These are phyloP conservation scores for Pseudocercospora musae DNA, from an alignment of 2,329 filamentous ascomycete genomes.

Conservation along the genomic window DNA sequence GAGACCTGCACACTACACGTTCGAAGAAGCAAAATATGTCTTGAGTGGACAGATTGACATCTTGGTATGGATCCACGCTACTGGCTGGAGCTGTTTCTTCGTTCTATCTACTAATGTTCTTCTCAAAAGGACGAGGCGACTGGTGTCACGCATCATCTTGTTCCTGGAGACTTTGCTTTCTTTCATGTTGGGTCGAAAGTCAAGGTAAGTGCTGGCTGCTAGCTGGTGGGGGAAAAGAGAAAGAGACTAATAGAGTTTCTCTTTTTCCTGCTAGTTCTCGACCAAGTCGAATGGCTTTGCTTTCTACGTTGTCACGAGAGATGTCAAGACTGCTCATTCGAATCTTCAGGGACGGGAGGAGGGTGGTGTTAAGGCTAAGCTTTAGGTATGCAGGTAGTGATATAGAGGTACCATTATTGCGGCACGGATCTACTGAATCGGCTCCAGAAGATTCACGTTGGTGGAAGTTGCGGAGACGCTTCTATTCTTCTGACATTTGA, in stretches of 20 bases:
- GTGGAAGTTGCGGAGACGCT: no score
- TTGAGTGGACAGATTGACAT: slow-evolving; percentile 24
- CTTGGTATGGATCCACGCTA: background rate
- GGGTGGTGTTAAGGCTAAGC: slow-evolving; percentile 12
- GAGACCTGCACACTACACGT: slow-evolving; percentile 14
- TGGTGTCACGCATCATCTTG: slow-evolving; percentile 22
- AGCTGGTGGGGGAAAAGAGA: no score
- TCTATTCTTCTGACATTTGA: no score
- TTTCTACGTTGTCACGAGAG: slow-evolving; percentile 24
- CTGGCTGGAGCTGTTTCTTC: no score
- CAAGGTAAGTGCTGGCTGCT: slow-evolving; percentile 3
- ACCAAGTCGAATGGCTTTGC: slow-evolving; percentile 20
- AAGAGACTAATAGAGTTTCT: background rate
- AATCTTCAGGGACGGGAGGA: slow-evolving; percentile 19
- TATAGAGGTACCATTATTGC: background rate
- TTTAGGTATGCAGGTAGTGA: background rate
- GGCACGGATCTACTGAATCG: no score
- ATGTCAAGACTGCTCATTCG: slow-evolving; percentile 18
- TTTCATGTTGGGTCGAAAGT: slow-evolving; percentile 23
- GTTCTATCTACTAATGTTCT: background rate
- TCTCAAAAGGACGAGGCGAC: slow-evolving; percentile 15
- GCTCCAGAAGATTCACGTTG: no score
- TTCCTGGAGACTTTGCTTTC: slow-evolving; percentile 24
- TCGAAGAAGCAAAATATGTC: slow-evolving; percentile 25
- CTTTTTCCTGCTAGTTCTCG: slow-evolving; percentile 12